Evolutionary conservation across 352 stramenopile species (phyloP).

Genomic region (Phytophthora tentaculata): DNA sequence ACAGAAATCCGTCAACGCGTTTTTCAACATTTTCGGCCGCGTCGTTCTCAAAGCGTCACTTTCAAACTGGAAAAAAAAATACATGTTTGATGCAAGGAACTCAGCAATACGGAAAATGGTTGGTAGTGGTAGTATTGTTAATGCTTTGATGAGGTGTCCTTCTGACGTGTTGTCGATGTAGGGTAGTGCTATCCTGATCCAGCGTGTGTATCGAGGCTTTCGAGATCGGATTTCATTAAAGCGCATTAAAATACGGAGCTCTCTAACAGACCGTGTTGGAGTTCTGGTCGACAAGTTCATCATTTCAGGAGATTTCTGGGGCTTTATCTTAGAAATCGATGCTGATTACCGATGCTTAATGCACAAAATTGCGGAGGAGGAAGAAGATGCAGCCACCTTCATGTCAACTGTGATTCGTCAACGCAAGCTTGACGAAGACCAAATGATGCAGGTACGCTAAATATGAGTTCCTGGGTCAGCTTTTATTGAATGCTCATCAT

Average conservation of each 20-base stretch:
- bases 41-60: conserved; percentile 33
- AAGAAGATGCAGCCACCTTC: conserved; percentile 57
- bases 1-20: conserved; percentile 7
- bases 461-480: not conserved
- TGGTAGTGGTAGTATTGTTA: not conserved
- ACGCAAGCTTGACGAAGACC: conserved; percentile 54
- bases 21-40: conserved; percentile 16
- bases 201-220: conserved; percentile 59
- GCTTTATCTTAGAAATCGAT: conserved; percentile 65
- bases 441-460: conserved; percentile 62
- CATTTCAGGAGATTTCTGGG: conserved; percentile 61
- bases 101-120: conserved; percentile 31
- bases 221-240: conserved; percentile 52
- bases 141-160: not conserved
- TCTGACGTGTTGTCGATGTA: not conserved
- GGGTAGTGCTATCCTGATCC: conserved; percentile 47
- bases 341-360: conserved; percentile 61
- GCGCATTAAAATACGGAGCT: conserved; percentile 41
- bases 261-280: conserved; percentile 50
- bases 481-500: too few relatives aligned
- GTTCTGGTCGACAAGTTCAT: conserved; percentile 56
- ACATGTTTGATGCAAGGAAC: conserved; percentile 28
- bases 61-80: conserved; percentile 43
- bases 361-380: conserved; percentile 49
- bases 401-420: conserved; percentile 52